A percentile compares a stretch with the other conserved stretches of the same genome.
Evolutionary conservation across 768 basidiomycete species (phyloP).

Genomic region (Hygrocybe punicea): DNA sequence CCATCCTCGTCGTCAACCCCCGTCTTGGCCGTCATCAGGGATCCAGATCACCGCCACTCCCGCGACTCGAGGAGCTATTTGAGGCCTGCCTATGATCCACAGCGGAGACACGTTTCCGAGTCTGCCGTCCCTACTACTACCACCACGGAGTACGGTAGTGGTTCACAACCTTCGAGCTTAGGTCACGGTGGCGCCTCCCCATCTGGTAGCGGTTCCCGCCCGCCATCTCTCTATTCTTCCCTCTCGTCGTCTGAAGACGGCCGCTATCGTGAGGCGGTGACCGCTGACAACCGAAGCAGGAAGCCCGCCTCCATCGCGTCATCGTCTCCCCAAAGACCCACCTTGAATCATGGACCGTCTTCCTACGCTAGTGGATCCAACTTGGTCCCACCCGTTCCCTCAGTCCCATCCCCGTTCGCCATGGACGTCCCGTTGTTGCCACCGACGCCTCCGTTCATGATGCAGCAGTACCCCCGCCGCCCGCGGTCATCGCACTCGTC

Average conservation of each 20-base stretch:
- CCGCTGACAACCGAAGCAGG: conserved; percentile 32
- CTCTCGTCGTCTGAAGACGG: conserved; percentile 55
- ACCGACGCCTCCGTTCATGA: conserved; percentile 73
- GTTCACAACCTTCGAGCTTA: conserved; percentile 51
- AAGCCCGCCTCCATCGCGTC: conserved; percentile 22
- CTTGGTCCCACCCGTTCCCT: conserved; percentile 38
- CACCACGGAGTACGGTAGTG: conserved; percentile 37
- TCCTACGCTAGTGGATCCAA: conserved; percentile 18
- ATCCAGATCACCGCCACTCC: conserved; percentile 44
- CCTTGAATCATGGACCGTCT: conserved; percentile 4
- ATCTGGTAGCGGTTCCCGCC: conserved; percentile 40
- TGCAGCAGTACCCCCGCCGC: conserved; percentile 52
- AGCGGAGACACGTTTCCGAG: conserved; percentile 48
- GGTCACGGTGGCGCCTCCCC: conserved; percentile 26
- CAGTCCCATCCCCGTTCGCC: conserved; percentile 43
- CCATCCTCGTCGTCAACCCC: conserved; percentile 31
- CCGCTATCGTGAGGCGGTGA: conserved; percentile 34
- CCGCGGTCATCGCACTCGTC: conserved; percentile 32
- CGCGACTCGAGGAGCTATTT: conserved; percentile 39
- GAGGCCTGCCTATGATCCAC: conserved; percentile 36
- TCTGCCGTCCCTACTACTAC: conserved; percentile 33
- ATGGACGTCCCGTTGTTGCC: conserved; percentile 70
- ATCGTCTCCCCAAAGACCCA: conserved; percentile 31
- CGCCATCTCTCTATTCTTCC: conserved; percentile 54
- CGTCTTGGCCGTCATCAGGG: conserved; percentile 28